These are phyloP conservation scores for Blastobotrys persicus DNA, from an alignment of 1,139 yeast species.

Conservation along the genomic window DNA sequence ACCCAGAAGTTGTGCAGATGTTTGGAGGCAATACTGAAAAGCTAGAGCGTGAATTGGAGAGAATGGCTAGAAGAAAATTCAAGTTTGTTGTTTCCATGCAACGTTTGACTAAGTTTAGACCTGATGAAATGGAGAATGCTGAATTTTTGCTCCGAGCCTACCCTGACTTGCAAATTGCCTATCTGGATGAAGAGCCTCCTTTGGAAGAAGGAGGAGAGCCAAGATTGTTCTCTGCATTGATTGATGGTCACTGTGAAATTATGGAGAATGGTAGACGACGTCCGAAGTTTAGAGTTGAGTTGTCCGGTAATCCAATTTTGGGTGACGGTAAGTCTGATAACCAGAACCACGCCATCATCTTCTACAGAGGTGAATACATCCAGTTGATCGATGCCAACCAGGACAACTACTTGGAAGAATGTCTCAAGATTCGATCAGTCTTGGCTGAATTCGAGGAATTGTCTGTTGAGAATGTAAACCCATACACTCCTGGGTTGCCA, in stretches of 20 bases:
- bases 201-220: conserved; percentile 38
- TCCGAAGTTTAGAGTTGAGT: conserved; percentile 53
- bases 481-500: conserved; percentile 46
- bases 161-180: conserved; percentile 97
- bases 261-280: conserved; percentile 44
- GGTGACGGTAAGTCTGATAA: conserved; percentile 93
- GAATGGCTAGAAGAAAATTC: conserved; percentile 99
- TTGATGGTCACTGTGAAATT: conserved; percentile 50
- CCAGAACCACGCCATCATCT: conserved; percentile 74
- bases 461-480: conserved; percentile 46
- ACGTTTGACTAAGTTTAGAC: conserved; percentile 93
- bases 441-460: conserved; percentile 76
- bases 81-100: conserved; percentile 97
- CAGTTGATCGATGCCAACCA: conserved; percentile 89
- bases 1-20: conserved; percentile 97
- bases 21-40: conserved; percentile 97
- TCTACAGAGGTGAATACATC: conserved; percentile 80
- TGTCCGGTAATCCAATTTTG: conserved; percentile 82
- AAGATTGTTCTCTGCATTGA: conserved; percentile 57
- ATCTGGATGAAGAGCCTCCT: conserved; percentile 89
- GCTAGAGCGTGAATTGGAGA: conserved; percentile 92
- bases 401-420: conserved; percentile 83
- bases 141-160: conserved; percentile 97
- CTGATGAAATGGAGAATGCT: conserved; percentile 97
- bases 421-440: conserved; percentile 74